Evolutionary conservation across 2,329 filamentous ascomycete species (phyloP).

Genomic region (Aureobasidium sp.): DNA sequence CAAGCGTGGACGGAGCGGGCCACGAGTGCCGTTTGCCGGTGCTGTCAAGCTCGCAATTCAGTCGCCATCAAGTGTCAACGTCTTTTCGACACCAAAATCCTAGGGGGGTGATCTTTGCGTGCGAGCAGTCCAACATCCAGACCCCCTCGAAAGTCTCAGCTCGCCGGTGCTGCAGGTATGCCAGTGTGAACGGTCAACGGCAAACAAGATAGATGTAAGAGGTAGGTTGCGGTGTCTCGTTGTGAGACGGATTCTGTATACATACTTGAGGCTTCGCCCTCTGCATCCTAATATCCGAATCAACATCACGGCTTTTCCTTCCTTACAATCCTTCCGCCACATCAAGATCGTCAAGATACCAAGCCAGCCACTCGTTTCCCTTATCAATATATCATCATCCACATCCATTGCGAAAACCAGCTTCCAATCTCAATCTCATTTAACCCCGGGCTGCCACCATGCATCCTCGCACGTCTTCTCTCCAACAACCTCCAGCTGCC

Average conservation of each 20-base stretch:
- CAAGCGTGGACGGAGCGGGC: slow-evolving; percentile 1
- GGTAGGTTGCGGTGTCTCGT: slow-evolving; percentile 8
- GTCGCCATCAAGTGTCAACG: slow-evolving; percentile 8
- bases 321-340: neutral
- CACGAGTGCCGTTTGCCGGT: slow-evolving; percentile 11
- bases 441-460: slow-evolving; percentile 8
- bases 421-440: neutral
- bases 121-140: neutral
- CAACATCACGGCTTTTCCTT: slow-evolving; percentile 11
- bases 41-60: slow-evolving; percentile 11
- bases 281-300: slow-evolving; percentile 9
- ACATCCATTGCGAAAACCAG: neutral
- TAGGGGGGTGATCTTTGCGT: neutral
- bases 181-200: slow-evolving; percentile 12
- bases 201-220: slow-evolving; percentile 10
- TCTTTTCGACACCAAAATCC: slow-evolving; percentile 4
- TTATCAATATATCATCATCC: slow-evolving; percentile 7
- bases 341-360: slow-evolving; percentile 7
- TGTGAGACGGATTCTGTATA: slow-evolving; percentile 11
- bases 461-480: slow-evolving; percentile 10
- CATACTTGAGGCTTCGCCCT: slow-evolving; percentile 8
- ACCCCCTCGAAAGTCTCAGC: slow-evolving; percentile 5
- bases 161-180: slow-evolving; percentile 5
- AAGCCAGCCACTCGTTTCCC: slow-evolving; percentile 9
- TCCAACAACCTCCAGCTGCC: slow-evolving; percentile 8